Evolutionary conservation across 306 rosid genomes (phyloP), one percentile per base, ranked within the genome.

Genomic region (Hippophae tibetana): DNA sequence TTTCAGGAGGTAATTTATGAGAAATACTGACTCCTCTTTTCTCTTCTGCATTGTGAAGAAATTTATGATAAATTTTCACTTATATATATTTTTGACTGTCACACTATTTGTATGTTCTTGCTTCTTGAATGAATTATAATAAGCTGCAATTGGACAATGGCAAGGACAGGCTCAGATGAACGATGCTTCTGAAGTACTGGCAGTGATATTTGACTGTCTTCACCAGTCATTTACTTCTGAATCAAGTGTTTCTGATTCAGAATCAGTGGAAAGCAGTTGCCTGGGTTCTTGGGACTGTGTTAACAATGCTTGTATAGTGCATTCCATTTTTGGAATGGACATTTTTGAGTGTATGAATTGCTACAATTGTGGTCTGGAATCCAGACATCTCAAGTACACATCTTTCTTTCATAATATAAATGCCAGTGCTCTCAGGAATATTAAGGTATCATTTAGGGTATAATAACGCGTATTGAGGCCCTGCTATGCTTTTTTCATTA

Each of bases 181-280:
- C 54, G 99, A 93, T 71, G 99, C 99, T 60, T 93, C 99, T 64
- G 99, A 93, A 82, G 99, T 93, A 10, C 74, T 93, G 70, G 87
- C 51, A 14, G 97, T 82, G 69, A 78, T 93, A 70, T 93, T 89
- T 84, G 82, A 84, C 64, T 84, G 99, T 83, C 90, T 93, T 69
- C 99, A 93, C 67, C 83, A 13, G 57, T 84, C 99, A 40, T 89
- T 86, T 75, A 74, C 86, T 67, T 62, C 75, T 57, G 74, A 65
- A 69, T 85, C 78, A 58, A 64, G 77, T 64, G 72, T 73, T 74
- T 78, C 89, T 56, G 89, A 80, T 64, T 56, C 88, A 13, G 79
- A 88, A 56, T 82, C 86, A 51, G 83, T 76, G 63, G 89, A 82
- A 75, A 80, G 88, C 69, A 77, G 74, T 57, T 72, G 77, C 74